phyloP scores from a whole-genome alignment of 1,139 yeast genomes.

The Saccharomyces pastorianus region DNA sequence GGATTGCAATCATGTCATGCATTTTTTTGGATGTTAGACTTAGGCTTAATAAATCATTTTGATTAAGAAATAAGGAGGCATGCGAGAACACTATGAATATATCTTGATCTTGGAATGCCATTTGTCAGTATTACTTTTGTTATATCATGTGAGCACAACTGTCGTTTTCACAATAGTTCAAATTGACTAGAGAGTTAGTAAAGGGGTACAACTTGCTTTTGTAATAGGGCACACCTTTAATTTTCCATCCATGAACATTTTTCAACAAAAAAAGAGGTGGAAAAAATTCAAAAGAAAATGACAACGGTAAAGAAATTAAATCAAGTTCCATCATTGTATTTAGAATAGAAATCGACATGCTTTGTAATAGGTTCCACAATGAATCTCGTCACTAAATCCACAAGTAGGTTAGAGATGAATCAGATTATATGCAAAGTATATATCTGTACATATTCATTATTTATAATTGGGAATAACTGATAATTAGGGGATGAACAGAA shows the following conservation, averaged over 20 bases:
- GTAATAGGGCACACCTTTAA: not conserved
- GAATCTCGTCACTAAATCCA: not conserved
- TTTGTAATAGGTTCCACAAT: not conserved
- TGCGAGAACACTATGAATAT: not conserved
- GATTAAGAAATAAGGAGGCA: slow-evolving; percentile 23
- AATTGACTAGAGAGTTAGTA: not conserved
- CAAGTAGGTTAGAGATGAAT: too few species aligned
- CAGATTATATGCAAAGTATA: not conserved
- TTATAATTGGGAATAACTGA: slow-evolving; percentile 7
- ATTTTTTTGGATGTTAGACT: slow-evolving; percentile 13
- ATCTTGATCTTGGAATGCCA: not conserved
- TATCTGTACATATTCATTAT: slow-evolving; percentile 2
- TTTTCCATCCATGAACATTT: not conserved
- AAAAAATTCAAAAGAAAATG: not conserved
- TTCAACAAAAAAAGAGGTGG: not conserved
- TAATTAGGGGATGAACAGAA: slow-evolving; percentile 16
- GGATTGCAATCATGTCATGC: slow-evolving; percentile 12
- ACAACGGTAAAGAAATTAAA: not conserved
- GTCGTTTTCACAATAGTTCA: not conserved
- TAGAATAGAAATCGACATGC: not conserved
- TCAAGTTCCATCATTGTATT: not conserved
- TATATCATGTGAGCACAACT: not conserved
- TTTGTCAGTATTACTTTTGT: not conserved
- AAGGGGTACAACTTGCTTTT: not conserved
- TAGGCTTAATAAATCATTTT: slow-evolving; percentile 23